Evolutionary conservation across 2,329 filamentous ascomycete genomes (phyloP).

Genomic region (Erysiphe pisi): DNA sequence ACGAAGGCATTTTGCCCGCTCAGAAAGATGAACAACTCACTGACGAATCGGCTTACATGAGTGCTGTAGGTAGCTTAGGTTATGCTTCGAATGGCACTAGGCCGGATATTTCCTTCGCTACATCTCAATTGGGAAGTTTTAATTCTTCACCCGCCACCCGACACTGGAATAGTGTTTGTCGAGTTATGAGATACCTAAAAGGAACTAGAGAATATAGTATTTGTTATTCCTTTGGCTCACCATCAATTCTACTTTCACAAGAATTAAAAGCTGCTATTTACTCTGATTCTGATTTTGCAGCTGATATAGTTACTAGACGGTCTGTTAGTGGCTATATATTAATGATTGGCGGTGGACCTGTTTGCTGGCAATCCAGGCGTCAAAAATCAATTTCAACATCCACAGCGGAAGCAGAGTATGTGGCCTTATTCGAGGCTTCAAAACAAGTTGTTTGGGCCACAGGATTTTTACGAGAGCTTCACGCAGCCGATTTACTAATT

Average conservation of each 20-base stretch:
- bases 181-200: neutral
- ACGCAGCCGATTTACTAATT: no score
- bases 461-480: no score
- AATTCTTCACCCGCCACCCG: neutral
- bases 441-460: constrained; percentile 13
- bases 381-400: neutral
- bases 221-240: no score
- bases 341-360: neutral
- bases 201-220: no score
- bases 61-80: neutral
- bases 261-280: neutral
- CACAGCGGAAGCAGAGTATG: neutral
- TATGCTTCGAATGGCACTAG: neutral
- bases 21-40: neutral
- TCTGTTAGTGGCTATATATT: neutral
- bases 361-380: neutral
- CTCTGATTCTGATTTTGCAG: neutral
- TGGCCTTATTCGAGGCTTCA: constrained; percentile 23
- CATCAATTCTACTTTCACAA: no score
- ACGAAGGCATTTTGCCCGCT: neutral
- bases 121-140: neutral
- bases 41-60: neutral
- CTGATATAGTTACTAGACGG: neutral
- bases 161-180: neutral
- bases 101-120: neutral